A percentile compares a stretch with the other conserved stretches of the same genome.
Conservation (phyloP, 2,329 filamentous ascomycete genomes). For the Colletotrichum lindemuthianum region DNA sequence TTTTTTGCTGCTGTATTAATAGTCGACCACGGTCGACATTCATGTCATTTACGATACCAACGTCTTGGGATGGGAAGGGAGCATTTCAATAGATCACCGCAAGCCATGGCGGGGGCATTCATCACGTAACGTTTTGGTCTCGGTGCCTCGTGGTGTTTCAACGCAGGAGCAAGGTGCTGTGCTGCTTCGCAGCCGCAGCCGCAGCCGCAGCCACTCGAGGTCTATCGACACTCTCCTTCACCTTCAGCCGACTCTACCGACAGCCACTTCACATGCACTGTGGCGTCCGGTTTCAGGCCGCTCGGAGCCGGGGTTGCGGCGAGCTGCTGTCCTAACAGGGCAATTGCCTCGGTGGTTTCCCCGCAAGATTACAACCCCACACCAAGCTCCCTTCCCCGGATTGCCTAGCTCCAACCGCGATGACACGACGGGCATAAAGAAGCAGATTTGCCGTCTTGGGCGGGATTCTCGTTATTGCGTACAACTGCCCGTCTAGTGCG, state of each 20-base stretch:
- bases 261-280: constrained; percentile 24
- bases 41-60: constrained; percentile 36
- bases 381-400: constrained; percentile 27
- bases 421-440: no score
- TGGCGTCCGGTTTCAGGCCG: constrained; percentile 23
- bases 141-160: not conserved
- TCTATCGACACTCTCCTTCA: not conserved
- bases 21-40: constrained; percentile 23
- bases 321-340: constrained; percentile 45
- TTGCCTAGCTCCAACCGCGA: constrained; percentile 19
- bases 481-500: not conserved
- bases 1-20: constrained; percentile 29
- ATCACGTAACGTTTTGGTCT: not conserved
- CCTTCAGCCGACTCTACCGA: not conserved
- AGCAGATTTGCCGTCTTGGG: no score
- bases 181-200: not conserved
- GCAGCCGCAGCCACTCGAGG: not conserved
- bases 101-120: not conserved
- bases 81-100: constrained; percentile 28
- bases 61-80: constrained; percentile 21
- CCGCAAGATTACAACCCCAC: constrained; percentile 41
- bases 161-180: not conserved
- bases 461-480: no score
- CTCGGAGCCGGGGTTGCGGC: constrained; percentile 20
- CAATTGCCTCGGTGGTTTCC: constrained; percentile 48